phyloP scores from a whole-genome alignment of 345 rosid species.

The Aquilaria malaccensis region DNA sequence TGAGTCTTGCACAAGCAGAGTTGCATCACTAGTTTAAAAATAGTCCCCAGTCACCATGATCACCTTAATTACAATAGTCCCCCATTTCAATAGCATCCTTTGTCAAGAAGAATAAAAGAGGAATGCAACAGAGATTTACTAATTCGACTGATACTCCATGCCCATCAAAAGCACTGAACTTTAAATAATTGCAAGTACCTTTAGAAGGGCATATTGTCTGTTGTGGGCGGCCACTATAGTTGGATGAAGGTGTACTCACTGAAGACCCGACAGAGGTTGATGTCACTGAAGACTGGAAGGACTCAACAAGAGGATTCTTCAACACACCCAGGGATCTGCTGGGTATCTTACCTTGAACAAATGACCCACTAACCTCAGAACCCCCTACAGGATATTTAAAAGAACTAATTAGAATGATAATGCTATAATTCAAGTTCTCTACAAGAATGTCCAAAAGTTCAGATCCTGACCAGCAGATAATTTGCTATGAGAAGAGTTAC shows the following conservation, averaged over 20 bases:
- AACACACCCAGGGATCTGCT: conserved; percentile 46
- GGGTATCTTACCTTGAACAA: conserved; percentile 35
- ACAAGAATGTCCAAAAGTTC: conserved; percentile 6
- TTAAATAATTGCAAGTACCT: conserved; percentile 29
- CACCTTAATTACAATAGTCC: no score
- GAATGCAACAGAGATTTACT: no score
- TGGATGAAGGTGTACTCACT: conserved; percentile 66
- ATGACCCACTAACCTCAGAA: conserved; percentile 34
- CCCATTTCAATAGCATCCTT: no score
- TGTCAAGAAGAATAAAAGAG: no score
- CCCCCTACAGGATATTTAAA: conserved; percentile 24
- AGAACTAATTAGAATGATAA: conserved; percentile 12
- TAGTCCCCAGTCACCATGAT: no score
- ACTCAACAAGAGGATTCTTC: conserved; percentile 42
- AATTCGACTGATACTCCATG: no score
- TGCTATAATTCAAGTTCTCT: conserved; percentile 6
- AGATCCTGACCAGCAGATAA: conserved; percentile 33
- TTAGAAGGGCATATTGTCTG: conserved; percentile 54
- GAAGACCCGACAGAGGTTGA: conserved; percentile 53
- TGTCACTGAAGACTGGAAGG: conserved; percentile 42
- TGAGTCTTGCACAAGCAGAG: no score
- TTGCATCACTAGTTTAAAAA: no score
- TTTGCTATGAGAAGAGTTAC: conserved; percentile 32
- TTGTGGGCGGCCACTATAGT: conserved; percentile 62
- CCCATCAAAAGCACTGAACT: no score